Conservation (phyloP, 2,329 filamentous ascomycete genomes). For the Colletotrichum sp. region DNA sequence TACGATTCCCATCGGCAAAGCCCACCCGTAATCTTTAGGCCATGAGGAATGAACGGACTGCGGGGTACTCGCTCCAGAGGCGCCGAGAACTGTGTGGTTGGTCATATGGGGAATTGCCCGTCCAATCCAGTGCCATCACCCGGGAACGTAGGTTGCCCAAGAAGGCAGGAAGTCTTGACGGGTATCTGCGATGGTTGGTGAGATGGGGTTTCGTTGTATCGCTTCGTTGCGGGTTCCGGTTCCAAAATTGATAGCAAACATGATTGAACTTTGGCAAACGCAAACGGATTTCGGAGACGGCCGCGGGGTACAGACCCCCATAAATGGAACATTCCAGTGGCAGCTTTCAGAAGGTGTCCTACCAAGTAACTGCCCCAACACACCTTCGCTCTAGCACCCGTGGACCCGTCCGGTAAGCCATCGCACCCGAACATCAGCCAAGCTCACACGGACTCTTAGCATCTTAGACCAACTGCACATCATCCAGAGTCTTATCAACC, state of each 20-base stretch:
- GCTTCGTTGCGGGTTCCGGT: background rate
- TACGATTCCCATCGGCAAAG: conserved; percentile 39
- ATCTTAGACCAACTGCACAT: conserved; percentile 5
- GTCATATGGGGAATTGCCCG: background rate
- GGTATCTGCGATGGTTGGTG: background rate
- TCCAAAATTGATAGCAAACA: conserved; percentile 9
- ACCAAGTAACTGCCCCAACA: background rate
- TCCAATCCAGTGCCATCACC: background rate
- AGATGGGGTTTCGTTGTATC: background rate
- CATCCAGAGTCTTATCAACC: background rate
- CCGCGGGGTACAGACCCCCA: conserved; percentile 6
- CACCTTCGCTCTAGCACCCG: background rate
- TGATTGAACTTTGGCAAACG: background rate
- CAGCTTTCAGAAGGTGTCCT: background rate
- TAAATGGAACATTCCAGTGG: conserved; percentile 4
- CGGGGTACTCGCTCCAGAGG: background rate
- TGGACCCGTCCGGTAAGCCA: background rate
- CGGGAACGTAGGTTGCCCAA: background rate
- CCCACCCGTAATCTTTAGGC: background rate
- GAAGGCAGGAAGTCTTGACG: background rate
- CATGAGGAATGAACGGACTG: background rate
- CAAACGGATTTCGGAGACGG: conserved; percentile 20
- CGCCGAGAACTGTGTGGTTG: background rate
- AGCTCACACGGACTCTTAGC: background rate
- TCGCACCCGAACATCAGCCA: background rate